phyloP scores from a whole-genome alignment of 73 alveolate species.

The Paramecium tetraurelia region DNA sequence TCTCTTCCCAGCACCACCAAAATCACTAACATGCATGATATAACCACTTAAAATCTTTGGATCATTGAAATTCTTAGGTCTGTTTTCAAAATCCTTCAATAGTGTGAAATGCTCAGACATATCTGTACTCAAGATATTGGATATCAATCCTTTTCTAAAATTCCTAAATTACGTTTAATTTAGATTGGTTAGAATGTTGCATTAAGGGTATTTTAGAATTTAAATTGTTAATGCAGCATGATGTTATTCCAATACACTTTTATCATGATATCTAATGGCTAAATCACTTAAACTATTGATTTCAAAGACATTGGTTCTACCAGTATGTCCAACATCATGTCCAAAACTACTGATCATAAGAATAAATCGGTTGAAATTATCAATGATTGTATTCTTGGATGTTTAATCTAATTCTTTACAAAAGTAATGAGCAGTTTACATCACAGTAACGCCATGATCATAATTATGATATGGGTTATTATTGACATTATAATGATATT shows the following conservation, averaged over 20 bases:
- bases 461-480: conserved; percentile 57
- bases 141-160: conserved; percentile 73
- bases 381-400: background rate
- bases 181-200: conserved; percentile 63
- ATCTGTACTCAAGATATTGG: conserved; percentile 72
- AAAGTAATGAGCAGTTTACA: conserved; percentile 6
- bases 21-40: conserved; percentile 48
- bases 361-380: conserved; percentile 42
- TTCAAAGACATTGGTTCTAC: conserved; percentile 74
- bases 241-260: conserved; percentile 86
- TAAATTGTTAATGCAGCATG: conserved; percentile 83
- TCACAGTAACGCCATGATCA: conserved; percentile 52
- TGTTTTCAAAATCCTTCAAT: conserved; percentile 50
- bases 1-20: conserved; percentile 44
- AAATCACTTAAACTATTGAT: conserved; percentile 69
- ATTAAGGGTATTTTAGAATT: conserved; percentile 65
- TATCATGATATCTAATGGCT: conserved; percentile 84
- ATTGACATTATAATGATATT: conserved; percentile 37
- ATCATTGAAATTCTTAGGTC: conserved; percentile 36
- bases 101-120: conserved; percentile 49
- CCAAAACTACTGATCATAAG: conserved; percentile 69
- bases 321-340: conserved; percentile 88
- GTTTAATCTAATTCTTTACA: background rate
- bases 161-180: conserved; percentile 58
- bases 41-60: conserved; percentile 33